Conservation (phyloP, 352 stramenopile genomes). For the Globisporangium alternatum region DNA sequence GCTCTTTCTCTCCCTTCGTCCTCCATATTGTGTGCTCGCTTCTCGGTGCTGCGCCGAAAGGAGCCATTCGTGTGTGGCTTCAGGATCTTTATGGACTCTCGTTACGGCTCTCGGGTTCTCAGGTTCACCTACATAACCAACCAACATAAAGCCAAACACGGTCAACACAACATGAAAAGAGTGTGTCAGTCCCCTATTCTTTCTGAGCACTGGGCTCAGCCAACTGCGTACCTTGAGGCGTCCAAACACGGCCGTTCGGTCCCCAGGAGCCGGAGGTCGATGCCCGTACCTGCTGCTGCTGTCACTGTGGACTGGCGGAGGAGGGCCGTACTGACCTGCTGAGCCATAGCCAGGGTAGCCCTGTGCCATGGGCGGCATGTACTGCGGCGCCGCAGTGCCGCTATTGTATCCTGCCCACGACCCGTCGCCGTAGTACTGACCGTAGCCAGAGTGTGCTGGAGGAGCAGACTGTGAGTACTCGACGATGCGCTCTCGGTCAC, state of each 20-base stretch:
- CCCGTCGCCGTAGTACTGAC: constrained; percentile 7
- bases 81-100: background rate
- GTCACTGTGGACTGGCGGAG: background rate
- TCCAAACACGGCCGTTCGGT: background rate
- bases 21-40: too few relatives aligned
- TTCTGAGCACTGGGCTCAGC: too few relatives aligned
- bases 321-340: background rate
- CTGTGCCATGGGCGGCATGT: background rate
- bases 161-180: too few relatives aligned
- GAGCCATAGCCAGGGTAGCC: constrained; percentile 3
- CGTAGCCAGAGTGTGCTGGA: constrained; percentile 1
- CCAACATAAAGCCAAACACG: background rate
- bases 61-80: background rate
- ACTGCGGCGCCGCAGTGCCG: background rate
- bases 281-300: background rate
- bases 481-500: constrained; percentile 16
- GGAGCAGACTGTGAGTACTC: constrained; percentile 14
- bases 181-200: too few relatives aligned
- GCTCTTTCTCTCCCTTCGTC: too few relatives aligned
- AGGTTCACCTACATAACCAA: background rate
- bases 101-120: background rate
- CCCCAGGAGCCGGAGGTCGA: background rate
- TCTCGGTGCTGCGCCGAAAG: too few relatives aligned
- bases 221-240: background rate
- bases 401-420: constrained; percentile 7